Base-by-base conservation (phyloP, 2,329 filamentous ascomycete genomes). In the Teratosphaeriaceae sp. region DNA sequence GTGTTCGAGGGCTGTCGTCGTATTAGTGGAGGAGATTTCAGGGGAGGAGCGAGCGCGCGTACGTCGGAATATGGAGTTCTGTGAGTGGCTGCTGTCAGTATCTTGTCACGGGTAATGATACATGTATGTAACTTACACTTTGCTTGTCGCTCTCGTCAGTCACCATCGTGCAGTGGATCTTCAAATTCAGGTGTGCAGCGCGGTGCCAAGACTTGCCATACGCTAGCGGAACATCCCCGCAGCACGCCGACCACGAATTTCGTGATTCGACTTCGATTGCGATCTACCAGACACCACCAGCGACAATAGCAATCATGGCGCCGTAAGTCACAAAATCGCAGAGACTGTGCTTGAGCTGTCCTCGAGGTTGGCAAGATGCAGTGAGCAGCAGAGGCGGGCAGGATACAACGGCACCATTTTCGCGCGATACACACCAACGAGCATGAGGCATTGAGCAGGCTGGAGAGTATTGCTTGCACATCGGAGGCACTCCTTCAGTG, bases 281-380 rank as follows among this genome's bases (percentile, higher is more conserved):
- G 31, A 40, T 31, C 30, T 43, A 24, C 7, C 18, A 15, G 31
- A 36, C 42, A 43, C 29, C 37, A 30, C 44, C 38, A 38, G 38
- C 59, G 51, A 60, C 54, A 50, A 62, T 49, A 38, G 50, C 62
- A 55, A 66, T 53, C 57, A 72, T 70, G 67, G 66, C 65, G 51
- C 65, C 64, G 59, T 54, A 54, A 52, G 51, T 54, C 31, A 20
- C 18, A 3, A 34, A 18, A n/a, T 3, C 6, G 4, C 18, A 19
- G 11, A 15, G 5, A 12, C 6, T 3, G 24, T 4, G 9, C 18
- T 19, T 16, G 31, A 34, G 31, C 8, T 19, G 31, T 15, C 5
- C 5, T 9, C 12, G 8, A 18, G 31, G 12, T 19, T 6, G 15
- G 21, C 8, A 20, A 20, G 9, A 7, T 38, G 35, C 35, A 38